Evolutionary conservation across 352 stramenopile species (phyloP), one percentile per base, ranked within the genome.

Genomic region (Pythium sp.): DNA sequence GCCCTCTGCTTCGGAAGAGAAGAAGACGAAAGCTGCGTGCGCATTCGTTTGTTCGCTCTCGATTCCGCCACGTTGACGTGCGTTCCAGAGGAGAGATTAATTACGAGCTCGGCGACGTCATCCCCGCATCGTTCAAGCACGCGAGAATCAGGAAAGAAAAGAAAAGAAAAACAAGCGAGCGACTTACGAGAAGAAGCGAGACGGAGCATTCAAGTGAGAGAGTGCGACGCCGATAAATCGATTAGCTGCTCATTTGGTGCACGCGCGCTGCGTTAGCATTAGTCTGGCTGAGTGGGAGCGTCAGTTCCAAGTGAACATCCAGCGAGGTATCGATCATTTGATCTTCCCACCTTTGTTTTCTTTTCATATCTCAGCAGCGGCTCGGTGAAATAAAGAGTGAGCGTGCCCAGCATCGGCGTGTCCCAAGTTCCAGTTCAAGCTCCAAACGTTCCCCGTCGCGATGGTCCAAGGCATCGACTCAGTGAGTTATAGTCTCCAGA

Each of bases 401-500:
- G 38, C 38, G 38, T 47, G 38, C 8, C 38, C 38, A 47, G 38
- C 36, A 43, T 43, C 38, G 38, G 38, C 38, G 38, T 47, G 38
- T 47, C 38, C 38, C 38, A 47, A 47, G 38, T 47, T 47, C 38
- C 38, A 20, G 38, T 47, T 47, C 38, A 47, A 47, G 38, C 38
- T 47, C 38, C 38, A 47, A 47, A 43, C 36, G 36, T 15, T 43
- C 36, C 36, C 36, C 4, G 14, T 47, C 12, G 8, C 38, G 38
- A 47, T 47, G 38, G 5, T 2, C 38, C 11, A 47, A 47, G 14
- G 38, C 38, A 47, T 7, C 38, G 38, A 47, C 38, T 20, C 38
- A 47, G 38, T 47, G 38, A 47, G 38, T n/a, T 47, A 47, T 47
- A 58, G 53, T 36, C 24, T 58, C 12, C 53, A 58, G 53, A 58